Base-by-base conservation (phyloP, 306 rosid genomes). In the Quercus aquifolioides region DNA sequence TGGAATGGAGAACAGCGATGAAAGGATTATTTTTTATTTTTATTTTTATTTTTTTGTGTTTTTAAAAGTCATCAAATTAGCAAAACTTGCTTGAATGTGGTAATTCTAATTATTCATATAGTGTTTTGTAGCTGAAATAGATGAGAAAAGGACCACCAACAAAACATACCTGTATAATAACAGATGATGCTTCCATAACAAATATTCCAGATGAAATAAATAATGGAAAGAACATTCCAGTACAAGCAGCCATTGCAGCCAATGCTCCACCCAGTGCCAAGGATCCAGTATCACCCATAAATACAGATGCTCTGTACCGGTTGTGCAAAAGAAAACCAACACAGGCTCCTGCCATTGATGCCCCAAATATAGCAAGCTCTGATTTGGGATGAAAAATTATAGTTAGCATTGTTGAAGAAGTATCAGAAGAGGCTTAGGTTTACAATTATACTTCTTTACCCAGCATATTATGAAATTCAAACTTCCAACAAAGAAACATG, bases 281-380 rank as follows among this genome's bases (percentile, higher is more conserved):
- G 75, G 99, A 95, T 76, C 99, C 98, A 4, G 90, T 88, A 49
- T 86, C 88, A 51, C 99, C 99, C 99, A 95, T 95, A 76, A 89
- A 85, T 55, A 95, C 76, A 23, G 98, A 95, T 57, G 99, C 99
- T 81, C 81, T 95, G 87, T 90, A 88, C 74, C 98, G 88, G 80
- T 95, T 92, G 91, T 95, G 91, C 82, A 92, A 85, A 81, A 95
- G 99, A 89, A 95, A 95, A 71, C 99, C 99, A 71, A 89, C 95
- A 84, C 99, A 95, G 64, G 99, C 92, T 85, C 99, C 99, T 65
- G 97, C 97, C 99, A 95, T 92, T 80, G 99, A 95, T 75, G 96
- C 98, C 80, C 99, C 99, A 83, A 95, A 95, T 78, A 92, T 83
- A 26, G 98, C 89, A 81, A 95, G 91, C 69, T 90, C 99, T 95